phyloP scores from a whole-genome alignment of 805 yeast genomes.

The Kluyveromyces lactis region DNA sequence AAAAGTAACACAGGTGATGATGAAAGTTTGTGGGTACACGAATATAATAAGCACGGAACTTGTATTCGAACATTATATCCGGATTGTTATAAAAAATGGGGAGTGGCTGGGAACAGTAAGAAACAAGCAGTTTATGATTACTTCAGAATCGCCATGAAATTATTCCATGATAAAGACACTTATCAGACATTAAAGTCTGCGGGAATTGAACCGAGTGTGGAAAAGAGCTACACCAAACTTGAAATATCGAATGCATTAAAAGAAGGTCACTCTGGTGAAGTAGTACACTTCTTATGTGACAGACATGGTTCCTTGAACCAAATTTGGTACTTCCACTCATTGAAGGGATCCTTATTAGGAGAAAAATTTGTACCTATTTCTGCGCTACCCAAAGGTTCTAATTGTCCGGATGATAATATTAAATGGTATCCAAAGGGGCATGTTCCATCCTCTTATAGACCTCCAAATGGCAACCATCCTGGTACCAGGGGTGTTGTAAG shows the following conservation, averaged over 20 bases:
- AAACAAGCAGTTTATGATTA: conserved; percentile 55
- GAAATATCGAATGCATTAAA: conserved; percentile 47
- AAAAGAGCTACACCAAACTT: conserved; percentile 46
- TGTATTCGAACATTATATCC: conserved; percentile 78
- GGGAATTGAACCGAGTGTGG: conserved; percentile 61
- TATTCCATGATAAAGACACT: conserved; percentile 57
- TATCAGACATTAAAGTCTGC: conserved; percentile 54
- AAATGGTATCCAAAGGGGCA: conserved; percentile 62
- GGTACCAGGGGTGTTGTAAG: conserved; percentile 25
- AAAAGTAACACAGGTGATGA: conserved; percentile 63
- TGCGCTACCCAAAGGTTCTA: conserved; percentile 38
- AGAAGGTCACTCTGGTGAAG: conserved; percentile 40
- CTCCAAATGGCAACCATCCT: conserved; percentile 12
- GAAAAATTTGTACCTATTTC: conserved; percentile 63
- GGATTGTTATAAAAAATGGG: conserved; percentile 48
- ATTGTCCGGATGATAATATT: conserved; percentile 66
- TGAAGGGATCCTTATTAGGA: conserved; percentile 60
- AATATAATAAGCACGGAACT: conserved; percentile 90
- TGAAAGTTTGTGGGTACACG: conserved; percentile 76
- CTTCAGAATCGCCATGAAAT: conserved; percentile 48
- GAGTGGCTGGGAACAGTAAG: conserved; percentile 10
- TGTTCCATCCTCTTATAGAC: conserved; percentile 14
- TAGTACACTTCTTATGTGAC: conserved; percentile 57
- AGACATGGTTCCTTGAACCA: conserved; percentile 36
- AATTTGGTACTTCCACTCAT: conserved; percentile 71